Base-by-base conservation (phyloP, 495 filamentous ascomycete species). In the Amniculicola lignicola region DNA sequence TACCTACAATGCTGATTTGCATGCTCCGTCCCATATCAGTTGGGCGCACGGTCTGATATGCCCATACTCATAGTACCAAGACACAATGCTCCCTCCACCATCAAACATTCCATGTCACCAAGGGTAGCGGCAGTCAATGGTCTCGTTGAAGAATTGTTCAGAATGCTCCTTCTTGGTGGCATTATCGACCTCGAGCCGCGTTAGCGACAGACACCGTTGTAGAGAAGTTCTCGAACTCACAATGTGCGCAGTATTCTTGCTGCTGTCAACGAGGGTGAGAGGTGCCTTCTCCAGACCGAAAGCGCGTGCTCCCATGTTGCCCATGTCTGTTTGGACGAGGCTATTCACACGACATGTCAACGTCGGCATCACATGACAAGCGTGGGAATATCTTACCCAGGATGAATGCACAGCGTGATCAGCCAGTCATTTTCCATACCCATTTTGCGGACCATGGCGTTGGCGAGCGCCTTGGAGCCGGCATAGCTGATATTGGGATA, bases 311-410 rank as follows among this genome's bases (percentile, higher is more conserved):
- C 25, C 46, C 10, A 6, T 7, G 12, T 50, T 37, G 15, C 46
- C 46, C 46, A 50, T 50, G 16, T 50, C 46, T 4, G 46, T 50
- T 19, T 50, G 46, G 5, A 27, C 54, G 7, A 51, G 74, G 68
- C 74, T n/a, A n/a, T n/a, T n/a, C 43, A 22, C 18, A 9, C 7
- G 9, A 7, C 38, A 7, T 7, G 18, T 19, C 18, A 12, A 10
- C 10, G 38, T 12, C 38, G 18, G 16, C 16, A 7, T 35, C n/a
- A 7, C 29, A 35, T n/a, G 7, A 35, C 29, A 35, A 35, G n/a
- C 29, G n/a, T 35, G 7, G 29, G 7, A n/a, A 35, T 35, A 7
- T 35, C 46, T 14, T 15, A 56, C 43, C 42, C 52, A 39, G 42
- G 52, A 38, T 56, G 29, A 56, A 56, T 48, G 35, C 42, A 48